Conservation (phyloP, 768 basidiomycete genomes). For the Neoboletus magnificus region DNA sequence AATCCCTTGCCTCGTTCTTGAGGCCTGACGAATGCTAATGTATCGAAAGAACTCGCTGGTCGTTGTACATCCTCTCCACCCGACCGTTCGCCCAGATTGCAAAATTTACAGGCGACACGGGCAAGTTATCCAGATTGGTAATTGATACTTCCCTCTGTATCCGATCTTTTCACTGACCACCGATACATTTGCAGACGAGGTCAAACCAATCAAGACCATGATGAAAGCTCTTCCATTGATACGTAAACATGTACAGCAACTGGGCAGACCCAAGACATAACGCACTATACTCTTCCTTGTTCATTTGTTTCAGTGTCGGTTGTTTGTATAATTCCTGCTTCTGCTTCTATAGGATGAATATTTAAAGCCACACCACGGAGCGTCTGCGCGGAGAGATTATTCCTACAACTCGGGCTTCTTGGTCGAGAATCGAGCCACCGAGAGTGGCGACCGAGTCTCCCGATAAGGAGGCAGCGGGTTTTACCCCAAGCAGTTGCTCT, state of each 20-base stretch:
- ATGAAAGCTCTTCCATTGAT: conserved; percentile 63
- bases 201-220: conserved; percentile 74
- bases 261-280: conserved; percentile 15
- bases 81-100: conserved; percentile 39
- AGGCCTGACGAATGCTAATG: conserved; percentile 3
- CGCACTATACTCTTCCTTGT: background rate
- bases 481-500: conserved; percentile 41
- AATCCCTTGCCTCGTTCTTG: conserved; percentile 8
- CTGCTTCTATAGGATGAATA: conserved; percentile 4
- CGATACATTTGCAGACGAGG: conserved; percentile 47
- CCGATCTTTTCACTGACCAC: background rate
- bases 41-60: conserved; percentile 66
- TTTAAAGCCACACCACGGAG: conserved; percentile 49
- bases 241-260: conserved; percentile 48
- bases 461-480: conserved; percentile 11
- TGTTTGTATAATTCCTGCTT: conserved; percentile 5
- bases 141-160: conserved; percentile 11
- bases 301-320: background rate
- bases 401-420: conserved; percentile 47
- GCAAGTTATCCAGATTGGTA: conserved; percentile 60
- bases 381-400: conserved; percentile 48
- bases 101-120: conserved; percentile 60
- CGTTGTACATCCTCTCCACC: conserved; percentile 64
- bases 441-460: conserved; percentile 56
- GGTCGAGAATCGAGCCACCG: conserved; percentile 52